Evolutionary conservation across 805 yeast genomes (phyloP), one percentile per base, ranked within the genome.

Genomic region (Saturnispora quitensis): DNA sequence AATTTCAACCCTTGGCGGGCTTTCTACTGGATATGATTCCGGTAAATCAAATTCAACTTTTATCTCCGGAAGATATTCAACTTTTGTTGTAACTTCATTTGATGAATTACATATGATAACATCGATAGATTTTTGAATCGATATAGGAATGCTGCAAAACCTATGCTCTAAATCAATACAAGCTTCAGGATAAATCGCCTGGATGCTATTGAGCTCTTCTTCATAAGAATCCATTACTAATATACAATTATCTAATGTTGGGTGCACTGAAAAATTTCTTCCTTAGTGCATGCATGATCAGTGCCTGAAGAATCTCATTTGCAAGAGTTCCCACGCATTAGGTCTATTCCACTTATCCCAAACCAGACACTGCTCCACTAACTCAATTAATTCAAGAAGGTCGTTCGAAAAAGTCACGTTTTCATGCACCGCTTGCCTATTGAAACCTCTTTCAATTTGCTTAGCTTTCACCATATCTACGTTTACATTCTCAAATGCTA

Each of bases 131-230:
- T 50, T 27, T 1, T 62, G 66, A 10, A 64, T 48, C 1, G 45
- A 53, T 10, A 69, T 50, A 0, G 69, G 68, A 3, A 73, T 61
- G 3, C 44, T 52, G 0, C 76, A 75, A 0, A 56, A 12, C 10
- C 25, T 53, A 17, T 40, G 18, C 0, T 6, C 46, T 3, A 18
- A 2, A 20, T 47, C 35, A 4, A 62, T 52, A 34, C 20, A 46
- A 5, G 63, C 58, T 49, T 76, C 74, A 1, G 76, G 76, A 53
- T 64, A 77, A 1, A 76, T 76, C 0, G 72, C 70, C 45, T 52
- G 50, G 40, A 76, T 54, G 4, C 73, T 68, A 38, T 66, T 70
- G 17, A 77, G 62, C 53, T 76, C 80, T 53, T 73, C 73, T 3
- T 33, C 28, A 27, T 17, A 36, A 35, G 18, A 13, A 17, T 76